phyloP scores from a whole-genome alignment of 192 early-diverging fungal species.

The Backusella australiensis region DNA sequence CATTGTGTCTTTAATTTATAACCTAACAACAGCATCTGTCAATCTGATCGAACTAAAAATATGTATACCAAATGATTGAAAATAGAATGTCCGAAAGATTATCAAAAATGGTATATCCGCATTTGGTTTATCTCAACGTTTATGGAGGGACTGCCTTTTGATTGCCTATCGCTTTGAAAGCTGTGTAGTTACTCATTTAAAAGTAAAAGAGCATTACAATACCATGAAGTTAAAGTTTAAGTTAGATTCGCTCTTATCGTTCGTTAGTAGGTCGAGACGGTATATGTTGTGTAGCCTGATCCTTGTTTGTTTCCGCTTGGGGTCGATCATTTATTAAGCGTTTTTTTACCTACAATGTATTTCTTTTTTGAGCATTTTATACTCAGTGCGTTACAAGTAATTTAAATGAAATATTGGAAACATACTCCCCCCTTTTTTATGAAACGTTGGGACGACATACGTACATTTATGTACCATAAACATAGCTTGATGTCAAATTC shows the following conservation, averaged over 20 bases:
- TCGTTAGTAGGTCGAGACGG: neutral
- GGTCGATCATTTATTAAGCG: neutral
- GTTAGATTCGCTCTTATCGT: neutral
- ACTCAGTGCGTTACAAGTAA: neutral
- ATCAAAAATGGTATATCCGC: neutral
- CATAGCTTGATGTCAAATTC: neutral
- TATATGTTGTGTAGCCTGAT: neutral
- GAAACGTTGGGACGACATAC: neutral
- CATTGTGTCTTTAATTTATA: neutral
- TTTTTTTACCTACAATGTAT: neutral
- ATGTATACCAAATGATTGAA: neutral
- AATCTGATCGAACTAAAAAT: neutral
- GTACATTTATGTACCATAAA: neutral
- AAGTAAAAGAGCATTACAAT: neutral
- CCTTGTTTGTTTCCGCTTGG: neutral
- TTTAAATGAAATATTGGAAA: neutral
- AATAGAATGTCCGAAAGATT: neutral
- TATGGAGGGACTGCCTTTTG: neutral
- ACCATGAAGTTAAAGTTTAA: neutral
- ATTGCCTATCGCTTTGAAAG: neutral
- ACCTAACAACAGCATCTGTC: slow-evolving; percentile 9
- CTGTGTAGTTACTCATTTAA: neutral
- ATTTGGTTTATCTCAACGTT: neutral
- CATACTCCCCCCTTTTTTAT: neutral
- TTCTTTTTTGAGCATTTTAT: neutral